Evolutionary conservation across 192 early-diverging fungal genomes (phyloP), one percentile per base, ranked within the genome.

Genomic region (Backusella parvicylindrica): DNA sequence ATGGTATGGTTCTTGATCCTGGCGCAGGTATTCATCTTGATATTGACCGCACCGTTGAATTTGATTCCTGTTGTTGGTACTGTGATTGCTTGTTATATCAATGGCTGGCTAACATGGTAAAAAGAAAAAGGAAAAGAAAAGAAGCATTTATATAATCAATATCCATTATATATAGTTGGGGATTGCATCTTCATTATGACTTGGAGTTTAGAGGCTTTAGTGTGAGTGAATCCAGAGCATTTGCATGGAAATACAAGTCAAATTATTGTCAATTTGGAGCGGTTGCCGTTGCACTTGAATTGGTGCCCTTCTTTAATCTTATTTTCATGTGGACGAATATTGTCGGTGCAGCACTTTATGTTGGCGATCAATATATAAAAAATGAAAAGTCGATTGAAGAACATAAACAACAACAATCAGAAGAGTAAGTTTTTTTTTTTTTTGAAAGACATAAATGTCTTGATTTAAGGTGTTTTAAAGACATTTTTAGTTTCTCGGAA

Each of bases 251-350:
- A 32, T 47, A 82, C 28, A 36, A 69, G 26, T 9, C 12, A 0
- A 84, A 77, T 21, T 87, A 81, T 21, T 64, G 74, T 47, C 33
- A 41, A 3, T 79, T 87, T 83, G 88, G 88, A 7, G 75, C 66
- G 0, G 83, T 89, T 16, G 87, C 89, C 4, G 82, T 89, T 5
- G 87, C 86, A 18, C 72, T 92, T 23, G 87, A 92, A 68, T 78
- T 92, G 64, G 77, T 91, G 2, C 91, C 91, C 13, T 36, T 92
- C 11, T 71, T 89, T 16, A 86, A 88, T 64, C 49, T 89, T 41
- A 8, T 93, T 4, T 93, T 92, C 53, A 83, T 89, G 76, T 92
- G 90, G 85, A 92, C 91, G 9, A 92, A 92, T 69, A 82, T 88
- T 38, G 86, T 92, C 6, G 90, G 89, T 64, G 83, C 86, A 21